A percentile compares a stretch with the other conserved stretches of the same genome.
phyloP scores from a whole-genome alignment of 371 early-diverging fungal genomes.

The Mortierella sp. region DNA sequence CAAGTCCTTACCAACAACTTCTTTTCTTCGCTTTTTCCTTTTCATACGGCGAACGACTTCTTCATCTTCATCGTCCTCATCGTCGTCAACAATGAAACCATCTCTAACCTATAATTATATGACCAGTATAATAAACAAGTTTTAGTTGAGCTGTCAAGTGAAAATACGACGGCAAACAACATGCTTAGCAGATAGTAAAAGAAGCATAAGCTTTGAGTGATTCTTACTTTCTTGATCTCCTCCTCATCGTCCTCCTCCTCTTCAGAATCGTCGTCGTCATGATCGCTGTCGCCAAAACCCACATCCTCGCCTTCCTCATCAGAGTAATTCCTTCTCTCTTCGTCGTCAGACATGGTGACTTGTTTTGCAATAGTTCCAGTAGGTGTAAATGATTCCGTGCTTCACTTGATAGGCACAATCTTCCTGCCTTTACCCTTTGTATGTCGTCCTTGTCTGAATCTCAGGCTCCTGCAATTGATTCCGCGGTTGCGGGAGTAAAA shows the following conservation, averaged over 20 bases:
- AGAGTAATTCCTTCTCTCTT: constrained; percentile 55
- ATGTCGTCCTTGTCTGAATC: neutral
- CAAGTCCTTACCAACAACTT: constrained; percentile 61
- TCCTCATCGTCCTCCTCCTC: constrained; percentile 72
- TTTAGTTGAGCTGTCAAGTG: neutral
- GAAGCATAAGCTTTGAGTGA: neutral
- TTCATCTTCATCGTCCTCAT: constrained; percentile 62
- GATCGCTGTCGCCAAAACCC: constrained; percentile 59
- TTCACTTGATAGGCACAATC: neutral
- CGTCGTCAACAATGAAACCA: constrained; percentile 77
- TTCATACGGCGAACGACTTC: constrained; percentile 41
- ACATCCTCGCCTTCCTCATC: constrained; percentile 69
- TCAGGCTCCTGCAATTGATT: neutral
- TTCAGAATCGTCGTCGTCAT: constrained; percentile 66
- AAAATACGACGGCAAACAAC: constrained; percentile 1
- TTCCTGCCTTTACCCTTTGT: neutral
- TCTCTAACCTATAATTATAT: constrained; percentile 64
- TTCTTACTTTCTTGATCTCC: constrained; percentile 54
- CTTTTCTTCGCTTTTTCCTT: constrained; percentile 60
- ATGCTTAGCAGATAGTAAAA: neutral
- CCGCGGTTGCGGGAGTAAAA: neutral
- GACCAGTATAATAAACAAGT: constrained; percentile 1
- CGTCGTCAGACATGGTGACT: constrained; percentile 55
- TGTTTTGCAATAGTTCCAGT: neutral
- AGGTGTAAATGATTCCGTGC: neutral